phyloP scores from a whole-genome alignment of 2,329 filamentous ascomycete genomes.

The Sclerotinia sclerotiorum region DNA sequence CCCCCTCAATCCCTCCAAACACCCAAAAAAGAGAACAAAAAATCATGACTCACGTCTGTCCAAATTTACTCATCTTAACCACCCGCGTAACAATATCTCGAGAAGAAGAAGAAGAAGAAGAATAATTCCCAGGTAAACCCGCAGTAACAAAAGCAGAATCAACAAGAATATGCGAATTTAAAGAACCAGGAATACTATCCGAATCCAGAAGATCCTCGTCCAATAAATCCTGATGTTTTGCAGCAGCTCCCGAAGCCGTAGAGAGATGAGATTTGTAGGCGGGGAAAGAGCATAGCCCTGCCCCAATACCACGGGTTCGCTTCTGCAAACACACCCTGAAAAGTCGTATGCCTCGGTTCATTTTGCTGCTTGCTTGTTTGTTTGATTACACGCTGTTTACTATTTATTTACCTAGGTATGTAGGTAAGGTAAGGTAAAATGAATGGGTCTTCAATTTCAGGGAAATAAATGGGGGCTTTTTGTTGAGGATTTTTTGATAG shows the following conservation, averaged over 20 bases:
- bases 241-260: constrained; percentile 1
- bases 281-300: neutral
- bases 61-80: neutral
- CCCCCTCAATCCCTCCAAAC: no score
- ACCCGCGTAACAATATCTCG: neutral
- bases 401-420: no score
- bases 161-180: neutral
- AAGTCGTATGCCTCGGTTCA: constrained; percentile 13
- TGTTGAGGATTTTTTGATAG: constrained; percentile 20
- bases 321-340: neutral
- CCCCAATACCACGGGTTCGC: neutral
- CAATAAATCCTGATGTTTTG: neutral
- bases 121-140: neutral
- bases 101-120: neutral
- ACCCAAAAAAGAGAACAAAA: neutral
- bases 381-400: neutral
- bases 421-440: neutral
- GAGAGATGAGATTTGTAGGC: neutral
- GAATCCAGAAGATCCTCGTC: neutral
- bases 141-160: neutral
- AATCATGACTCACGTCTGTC: constrained; percentile 26
- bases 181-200: neutral
- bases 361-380: neutral
- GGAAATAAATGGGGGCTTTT: constrained; percentile 22
- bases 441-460: neutral